Evolutionary conservation across 2,329 filamentous ascomycete species (phyloP).

Genomic region (Nigrospora osmanthi): DNA sequence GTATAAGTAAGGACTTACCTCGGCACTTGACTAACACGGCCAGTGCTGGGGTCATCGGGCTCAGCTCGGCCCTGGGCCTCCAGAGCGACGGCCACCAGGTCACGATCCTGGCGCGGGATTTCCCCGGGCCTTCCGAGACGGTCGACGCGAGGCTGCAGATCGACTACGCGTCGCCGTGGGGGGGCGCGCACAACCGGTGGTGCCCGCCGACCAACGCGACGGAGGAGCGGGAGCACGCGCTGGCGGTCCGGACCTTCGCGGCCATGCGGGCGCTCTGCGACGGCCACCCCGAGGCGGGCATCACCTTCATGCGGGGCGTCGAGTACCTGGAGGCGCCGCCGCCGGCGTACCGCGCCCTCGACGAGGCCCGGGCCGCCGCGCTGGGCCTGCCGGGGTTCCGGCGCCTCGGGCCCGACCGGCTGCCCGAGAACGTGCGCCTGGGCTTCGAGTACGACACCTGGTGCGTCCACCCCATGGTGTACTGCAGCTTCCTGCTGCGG

Average conservation of each 20-base stretch:
- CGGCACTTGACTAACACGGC: too few species aligned
- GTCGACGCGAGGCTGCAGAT: constrained; percentile 30
- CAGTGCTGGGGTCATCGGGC: constrained; percentile 46
- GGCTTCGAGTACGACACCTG: constrained; percentile 46
- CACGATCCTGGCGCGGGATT: constrained; percentile 36
- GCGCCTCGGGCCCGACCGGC: constrained; percentile 23
- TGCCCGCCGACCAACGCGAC: constrained; percentile 29
- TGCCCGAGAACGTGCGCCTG: constrained; percentile 32
- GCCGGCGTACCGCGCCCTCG: constrained; percentile 29
- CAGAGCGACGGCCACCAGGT: constrained; percentile 31
- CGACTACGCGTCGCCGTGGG: constrained; percentile 51
- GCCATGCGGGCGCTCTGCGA: constrained; percentile 28
- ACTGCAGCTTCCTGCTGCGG: constrained; percentile 39
- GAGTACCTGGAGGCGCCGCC: constrained; percentile 42
- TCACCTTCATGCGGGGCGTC: constrained; percentile 39
- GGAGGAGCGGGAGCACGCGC: constrained; percentile 30
- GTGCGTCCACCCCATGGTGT: constrained; percentile 47
- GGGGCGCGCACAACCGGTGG: constrained; percentile 46
- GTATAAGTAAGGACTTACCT: too few species aligned
- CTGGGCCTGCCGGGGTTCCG: constrained; percentile 29
- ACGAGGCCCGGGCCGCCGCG: constrained; percentile 17
- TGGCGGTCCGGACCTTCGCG: constrained; percentile 32
- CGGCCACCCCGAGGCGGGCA: constrained; percentile 29
- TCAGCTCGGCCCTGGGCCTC: constrained; percentile 38
- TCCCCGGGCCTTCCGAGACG: constrained; percentile 38